A percentile compares a stretch with the other conserved stretches of the same genome.
phyloP scores from a whole-genome alignment of 176 grass and related monocot species.

The Musa beccarii region DNA sequence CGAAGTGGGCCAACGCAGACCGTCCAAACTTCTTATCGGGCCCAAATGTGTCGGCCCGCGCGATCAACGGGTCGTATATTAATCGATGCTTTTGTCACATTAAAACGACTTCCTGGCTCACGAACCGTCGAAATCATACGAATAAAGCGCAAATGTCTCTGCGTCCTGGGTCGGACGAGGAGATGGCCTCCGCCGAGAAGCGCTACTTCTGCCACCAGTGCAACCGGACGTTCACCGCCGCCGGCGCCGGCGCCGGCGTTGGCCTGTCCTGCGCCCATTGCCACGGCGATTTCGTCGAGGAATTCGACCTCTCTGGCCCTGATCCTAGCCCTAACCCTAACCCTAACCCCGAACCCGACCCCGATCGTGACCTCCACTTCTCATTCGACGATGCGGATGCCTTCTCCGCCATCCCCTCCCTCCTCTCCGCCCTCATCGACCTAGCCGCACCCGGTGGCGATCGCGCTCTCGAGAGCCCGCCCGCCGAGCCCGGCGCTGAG shows the following conservation, averaged over 20 bases:
- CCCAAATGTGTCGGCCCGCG: too few relatives aligned
- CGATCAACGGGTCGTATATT: too few relatives aligned
- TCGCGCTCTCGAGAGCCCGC: slow-evolving; percentile 15
- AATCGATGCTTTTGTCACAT: too few relatives aligned
- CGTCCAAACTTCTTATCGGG: too few relatives aligned
- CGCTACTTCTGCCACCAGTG: slow-evolving; percentile 89
- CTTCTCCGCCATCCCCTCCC: slow-evolving; percentile 34
- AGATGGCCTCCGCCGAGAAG: slow-evolving; percentile 45
- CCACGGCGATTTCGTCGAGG: slow-evolving; percentile 82
- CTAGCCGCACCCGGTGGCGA: slow-evolving; percentile 18
- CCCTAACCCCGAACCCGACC: slow-evolving; percentile 30
- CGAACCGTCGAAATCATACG: too few relatives aligned
- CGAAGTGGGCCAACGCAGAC: too few relatives aligned
- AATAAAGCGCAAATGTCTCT: not conserved
- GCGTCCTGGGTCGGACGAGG: not conserved
- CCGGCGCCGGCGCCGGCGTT: slow-evolving; percentile 28
- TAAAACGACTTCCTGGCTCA: too few relatives aligned
- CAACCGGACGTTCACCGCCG: slow-evolving; percentile 48
- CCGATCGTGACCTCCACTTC: slow-evolving; percentile 15
- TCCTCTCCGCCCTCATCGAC: slow-evolving; percentile 50
- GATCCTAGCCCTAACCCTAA: slow-evolving; percentile 47
- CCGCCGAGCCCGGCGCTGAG: slow-evolving; percentile 52
- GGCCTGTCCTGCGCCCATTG: slow-evolving; percentile 75
- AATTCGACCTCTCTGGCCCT: slow-evolving; percentile 4
- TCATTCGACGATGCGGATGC: slow-evolving; percentile 22